Conservation (phyloP, 495 filamentous ascomycete genomes). For the Talaromyces adpressus region DNA sequence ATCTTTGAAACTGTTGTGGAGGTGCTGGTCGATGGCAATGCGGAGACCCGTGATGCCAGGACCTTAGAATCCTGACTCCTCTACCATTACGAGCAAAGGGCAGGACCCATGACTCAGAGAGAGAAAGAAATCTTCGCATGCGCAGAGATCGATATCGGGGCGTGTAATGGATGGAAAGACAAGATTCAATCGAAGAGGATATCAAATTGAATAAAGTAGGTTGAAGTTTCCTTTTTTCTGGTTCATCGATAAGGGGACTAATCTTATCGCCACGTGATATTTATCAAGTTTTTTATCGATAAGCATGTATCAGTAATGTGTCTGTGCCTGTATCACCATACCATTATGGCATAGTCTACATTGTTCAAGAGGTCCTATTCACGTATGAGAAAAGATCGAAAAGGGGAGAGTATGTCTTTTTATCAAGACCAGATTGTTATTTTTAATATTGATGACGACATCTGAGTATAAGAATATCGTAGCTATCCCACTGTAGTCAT, state of each 20-base stretch:
- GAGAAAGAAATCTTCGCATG: constrained; percentile 7
- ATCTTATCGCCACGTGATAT: not conserved
- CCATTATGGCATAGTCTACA: no score
- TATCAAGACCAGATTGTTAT: not conserved
- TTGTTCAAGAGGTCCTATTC: not conserved
- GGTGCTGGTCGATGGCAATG: not conserved
- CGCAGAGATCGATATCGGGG: not conserved
- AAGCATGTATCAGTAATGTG: not conserved
- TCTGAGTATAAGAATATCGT: not conserved
- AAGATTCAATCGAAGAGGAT: not conserved
- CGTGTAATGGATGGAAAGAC: not conserved
- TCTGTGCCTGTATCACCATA: no score
- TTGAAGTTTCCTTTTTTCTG: not conserved
- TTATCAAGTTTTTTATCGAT: not conserved
- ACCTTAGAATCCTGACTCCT: not conserved
- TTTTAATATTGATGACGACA: not conserved
- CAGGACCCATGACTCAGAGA: not conserved
- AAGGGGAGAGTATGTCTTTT: not conserved
- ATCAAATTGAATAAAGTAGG: not conserved
- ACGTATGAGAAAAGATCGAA: not conserved
- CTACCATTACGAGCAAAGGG: constrained; percentile 2
- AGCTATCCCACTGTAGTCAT: not conserved
- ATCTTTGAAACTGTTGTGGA: not conserved
- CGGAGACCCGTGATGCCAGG: not conserved
- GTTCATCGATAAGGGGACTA: not conserved